phyloP scores from a whole-genome alignment of 1,284 basidiomycete species.

The Ganoderma sp. region DNA sequence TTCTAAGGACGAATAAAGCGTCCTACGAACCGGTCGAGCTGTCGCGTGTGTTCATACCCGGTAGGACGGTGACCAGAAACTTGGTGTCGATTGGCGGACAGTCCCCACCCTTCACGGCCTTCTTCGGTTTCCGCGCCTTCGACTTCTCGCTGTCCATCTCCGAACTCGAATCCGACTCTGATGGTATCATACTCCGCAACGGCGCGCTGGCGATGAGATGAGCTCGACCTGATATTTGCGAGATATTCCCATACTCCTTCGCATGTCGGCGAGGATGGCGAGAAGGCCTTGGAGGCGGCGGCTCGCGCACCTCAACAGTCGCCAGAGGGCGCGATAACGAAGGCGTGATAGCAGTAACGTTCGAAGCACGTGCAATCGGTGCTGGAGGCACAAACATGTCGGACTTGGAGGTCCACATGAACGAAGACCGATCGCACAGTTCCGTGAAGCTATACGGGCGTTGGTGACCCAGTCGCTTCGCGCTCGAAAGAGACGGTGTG shows the following conservation, averaged over 20 bases:
- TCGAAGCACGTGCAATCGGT: constrained; percentile 21
- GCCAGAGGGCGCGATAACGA: constrained; percentile 11
- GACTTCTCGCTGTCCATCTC: constrained; percentile 18
- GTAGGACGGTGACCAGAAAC: not conserved
- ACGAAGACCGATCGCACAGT: constrained; percentile 35
- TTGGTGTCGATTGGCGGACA: not conserved
- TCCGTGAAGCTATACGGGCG: constrained; percentile 38
- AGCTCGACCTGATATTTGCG: constrained; percentile 7
- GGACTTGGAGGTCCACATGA: constrained; percentile 33
- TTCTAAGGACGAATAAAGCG: not conserved
- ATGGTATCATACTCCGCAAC: constrained; percentile 16
- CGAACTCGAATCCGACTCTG: constrained; percentile 9
- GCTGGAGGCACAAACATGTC: constrained; percentile 29
- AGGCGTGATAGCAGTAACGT: not conserved
- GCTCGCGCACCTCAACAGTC: not conserved
- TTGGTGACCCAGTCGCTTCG: constrained; percentile 8
- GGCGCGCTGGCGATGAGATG: constrained; percentile 25
- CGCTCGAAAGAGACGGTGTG: constrained; percentile 23
- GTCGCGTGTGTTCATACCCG: not conserved
- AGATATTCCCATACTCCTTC: constrained; percentile 5
- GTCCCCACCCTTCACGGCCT: constrained; percentile 13
- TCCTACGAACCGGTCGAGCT: not conserved
- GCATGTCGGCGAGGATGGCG: constrained; percentile 14
- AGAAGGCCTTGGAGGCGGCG: constrained; percentile 9
- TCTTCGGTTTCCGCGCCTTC: constrained; percentile 10